Conservation (phyloP, 768 basidiomycete genomes). For the Auriscalpium orientale region DNA sequence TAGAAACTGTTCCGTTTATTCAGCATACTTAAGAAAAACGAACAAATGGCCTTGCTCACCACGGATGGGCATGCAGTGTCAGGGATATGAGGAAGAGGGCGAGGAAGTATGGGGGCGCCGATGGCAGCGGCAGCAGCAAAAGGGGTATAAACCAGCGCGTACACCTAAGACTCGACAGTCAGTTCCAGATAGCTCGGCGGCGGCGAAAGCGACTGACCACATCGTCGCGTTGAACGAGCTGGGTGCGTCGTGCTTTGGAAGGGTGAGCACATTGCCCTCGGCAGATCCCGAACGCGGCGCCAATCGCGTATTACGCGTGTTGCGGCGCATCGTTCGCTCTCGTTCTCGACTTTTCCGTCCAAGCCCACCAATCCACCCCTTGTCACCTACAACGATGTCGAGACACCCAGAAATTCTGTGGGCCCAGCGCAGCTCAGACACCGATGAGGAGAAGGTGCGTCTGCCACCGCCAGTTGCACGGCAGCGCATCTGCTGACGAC, state of each 20-base stretch:
- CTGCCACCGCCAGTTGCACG: constrained; percentile 7
- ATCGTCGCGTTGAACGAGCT: constrained; percentile 21
- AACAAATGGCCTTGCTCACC: constrained; percentile 38
- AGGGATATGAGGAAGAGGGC: constrained; percentile 70
- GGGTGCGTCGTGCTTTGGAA: neutral
- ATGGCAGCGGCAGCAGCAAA: constrained; percentile 68
- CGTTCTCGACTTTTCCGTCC: neutral
- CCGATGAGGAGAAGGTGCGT: constrained; percentile 58
- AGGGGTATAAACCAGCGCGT: constrained; percentile 82
- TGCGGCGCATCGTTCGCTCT: no score
- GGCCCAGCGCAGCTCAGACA: constrained; percentile 83
- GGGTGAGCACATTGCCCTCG: neutral
- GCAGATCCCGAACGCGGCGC: neutral
- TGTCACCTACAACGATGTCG: constrained; percentile 5
- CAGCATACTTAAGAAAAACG: neutral
- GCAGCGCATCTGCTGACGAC: neutral
- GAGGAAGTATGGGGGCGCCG: constrained; percentile 74
- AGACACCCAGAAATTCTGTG: constrained; percentile 85
- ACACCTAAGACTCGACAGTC: constrained; percentile 43
- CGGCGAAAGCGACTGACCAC: constrained; percentile 41
- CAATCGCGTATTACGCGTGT: neutral
- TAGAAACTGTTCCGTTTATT: constrained; percentile 54
- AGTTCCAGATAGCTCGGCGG: neutral
- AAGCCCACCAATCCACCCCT: neutral
- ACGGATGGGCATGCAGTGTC: constrained; percentile 76